A percentile compares a stretch with the other conserved stretches of the same genome.
These are phyloP conservation scores for Hydnomerulius pinastri DNA, from an alignment of 768 basidiomycete species.

Conservation along the genomic window DNA sequence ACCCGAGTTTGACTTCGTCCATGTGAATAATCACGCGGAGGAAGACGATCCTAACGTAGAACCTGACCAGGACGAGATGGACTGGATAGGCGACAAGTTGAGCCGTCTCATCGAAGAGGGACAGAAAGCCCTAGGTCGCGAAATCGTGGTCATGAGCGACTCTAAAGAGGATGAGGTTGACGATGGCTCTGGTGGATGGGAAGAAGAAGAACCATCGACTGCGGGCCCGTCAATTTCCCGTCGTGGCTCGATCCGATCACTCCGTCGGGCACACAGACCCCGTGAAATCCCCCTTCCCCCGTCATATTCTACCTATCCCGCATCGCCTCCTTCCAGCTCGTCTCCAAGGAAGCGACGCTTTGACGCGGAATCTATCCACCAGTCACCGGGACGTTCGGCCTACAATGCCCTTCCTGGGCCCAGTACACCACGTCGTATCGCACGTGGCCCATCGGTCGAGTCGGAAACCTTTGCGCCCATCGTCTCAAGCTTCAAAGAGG, in stretches of 20 bases:
- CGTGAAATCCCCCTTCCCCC: conserved; percentile 28
- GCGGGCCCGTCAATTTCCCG: conserved; percentile 25
- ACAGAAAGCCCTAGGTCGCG: conserved; percentile 71
- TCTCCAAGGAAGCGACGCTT: conserved; percentile 39
- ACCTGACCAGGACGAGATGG: conserved; percentile 61
- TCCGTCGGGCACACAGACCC: conserved; percentile 23
- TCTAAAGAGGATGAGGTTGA: conserved; percentile 74
- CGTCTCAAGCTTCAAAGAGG: conserved; percentile 41
- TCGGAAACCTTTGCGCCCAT: conserved; percentile 27
- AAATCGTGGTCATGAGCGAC: conserved; percentile 79
- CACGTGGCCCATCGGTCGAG: conserved; percentile 39
- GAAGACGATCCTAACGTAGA: conserved; percentile 37
- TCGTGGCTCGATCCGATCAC: conserved; percentile 27
- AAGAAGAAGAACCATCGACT: conserved; percentile 51
- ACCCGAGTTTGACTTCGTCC: conserved; percentile 47
- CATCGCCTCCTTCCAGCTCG: conserved; percentile 28
- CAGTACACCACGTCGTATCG: conserved; percentile 16
- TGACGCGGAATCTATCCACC: conserved; percentile 22
- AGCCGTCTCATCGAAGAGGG: conserved; percentile 75
- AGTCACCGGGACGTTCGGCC: conserved; percentile 23
- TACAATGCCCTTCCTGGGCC: conserved; percentile 11
- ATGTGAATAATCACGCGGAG: conserved; percentile 30
- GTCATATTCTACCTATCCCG: conserved; percentile 29
- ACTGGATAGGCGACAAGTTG: conserved; percentile 78
- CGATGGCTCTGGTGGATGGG: conserved; percentile 75